Evolutionary conservation across 176 grass and related monocot genomes (phyloP).

Genomic region (Panicum miliaceum): DNA sequence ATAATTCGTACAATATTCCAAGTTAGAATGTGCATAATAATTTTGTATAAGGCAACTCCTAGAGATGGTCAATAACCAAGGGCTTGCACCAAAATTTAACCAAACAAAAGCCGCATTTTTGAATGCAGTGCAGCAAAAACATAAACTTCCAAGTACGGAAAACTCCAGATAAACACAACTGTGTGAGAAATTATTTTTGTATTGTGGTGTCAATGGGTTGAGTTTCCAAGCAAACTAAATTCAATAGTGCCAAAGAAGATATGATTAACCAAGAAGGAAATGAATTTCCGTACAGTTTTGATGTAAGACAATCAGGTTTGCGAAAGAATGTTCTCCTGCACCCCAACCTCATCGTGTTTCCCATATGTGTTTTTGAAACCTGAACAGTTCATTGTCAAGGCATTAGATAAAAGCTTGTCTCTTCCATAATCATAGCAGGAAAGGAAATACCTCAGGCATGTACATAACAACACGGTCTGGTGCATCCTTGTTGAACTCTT

Average conservation of each 20-base stretch:
- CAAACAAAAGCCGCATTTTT: background rate
- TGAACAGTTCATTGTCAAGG: slow-evolving; percentile 35
- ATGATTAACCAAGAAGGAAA: slow-evolving; percentile 19
- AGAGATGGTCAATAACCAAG: slow-evolving; percentile 8
- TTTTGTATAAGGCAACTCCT: slow-evolving; percentile 1
- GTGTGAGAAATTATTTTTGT: background rate
- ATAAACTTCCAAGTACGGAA: background rate
- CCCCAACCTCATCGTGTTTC: slow-evolving; percentile 96
- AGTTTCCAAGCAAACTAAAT: background rate
- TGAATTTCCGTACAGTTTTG: slow-evolving; percentile 65
- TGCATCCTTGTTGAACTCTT: slow-evolving; percentile 78
- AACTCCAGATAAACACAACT: slow-evolving; percentile 22
- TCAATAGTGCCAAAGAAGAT: slow-evolving; percentile 2
- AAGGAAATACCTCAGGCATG: slow-evolving; percentile 89
- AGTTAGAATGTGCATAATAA: slow-evolving; percentile 29
- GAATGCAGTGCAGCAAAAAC: background rate
- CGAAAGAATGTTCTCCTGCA: slow-evolving; percentile 77
- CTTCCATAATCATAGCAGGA: slow-evolving; percentile 19
- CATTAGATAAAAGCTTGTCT: slow-evolving; percentile 8
- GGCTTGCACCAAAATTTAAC: background rate
- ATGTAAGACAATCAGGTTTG: slow-evolving; percentile 69
- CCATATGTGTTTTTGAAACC: slow-evolving; percentile 99
- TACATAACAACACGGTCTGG: slow-evolving; percentile 75
- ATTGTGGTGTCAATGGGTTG: background rate
- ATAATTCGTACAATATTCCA: slow-evolving; percentile 42